phyloP scores from a whole-genome alignment of 768 basidiomycete genomes.

The Gloeophyllum trabeum region DNA sequence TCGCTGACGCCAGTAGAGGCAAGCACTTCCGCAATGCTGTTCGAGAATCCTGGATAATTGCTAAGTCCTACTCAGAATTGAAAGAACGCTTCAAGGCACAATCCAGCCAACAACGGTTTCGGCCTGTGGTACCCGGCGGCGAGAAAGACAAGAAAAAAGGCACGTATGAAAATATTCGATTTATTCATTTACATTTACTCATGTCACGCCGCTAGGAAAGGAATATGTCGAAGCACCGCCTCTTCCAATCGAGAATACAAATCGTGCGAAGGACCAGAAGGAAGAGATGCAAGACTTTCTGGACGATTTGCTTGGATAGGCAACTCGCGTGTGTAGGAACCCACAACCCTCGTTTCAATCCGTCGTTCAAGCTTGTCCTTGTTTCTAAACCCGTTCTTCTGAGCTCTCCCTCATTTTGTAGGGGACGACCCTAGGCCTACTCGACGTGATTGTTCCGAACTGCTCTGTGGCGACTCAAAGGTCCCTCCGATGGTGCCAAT shows the following conservation, averaged over 20 bases:
- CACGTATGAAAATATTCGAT: too few relatives aligned
- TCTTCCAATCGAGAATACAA: conserved; percentile 26
- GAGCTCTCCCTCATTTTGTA: too few relatives aligned
- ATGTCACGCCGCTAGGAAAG: conserved; percentile 14
- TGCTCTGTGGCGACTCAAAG: too few relatives aligned
- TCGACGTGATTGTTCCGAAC: too few relatives aligned
- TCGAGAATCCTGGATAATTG: not conserved
- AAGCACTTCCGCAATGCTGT: conserved; percentile 6
- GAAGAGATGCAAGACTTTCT: conserved; percentile 62
- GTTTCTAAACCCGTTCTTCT: too few relatives aligned
- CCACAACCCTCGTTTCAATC: too few relatives aligned
- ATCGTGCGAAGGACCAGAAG: conserved; percentile 30
- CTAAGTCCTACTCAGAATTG: conserved; percentile 29
- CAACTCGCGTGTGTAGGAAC: too few relatives aligned
- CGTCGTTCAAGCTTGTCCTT: too few relatives aligned
- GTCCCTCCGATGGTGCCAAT: too few relatives aligned
- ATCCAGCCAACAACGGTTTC: conserved; percentile 27
- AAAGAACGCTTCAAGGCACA: conserved; percentile 49
- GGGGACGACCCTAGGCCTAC: too few relatives aligned
- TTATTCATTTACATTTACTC: not conserved
- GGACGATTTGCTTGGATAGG: conserved; percentile 47
- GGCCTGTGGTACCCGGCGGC: conserved; percentile 3
- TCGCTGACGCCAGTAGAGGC: conserved; percentile 73
- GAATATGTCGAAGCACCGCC: conserved; percentile 37
- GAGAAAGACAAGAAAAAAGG: conserved; percentile 28